Conservation (phyloP, 1,139 yeast genomes). For the Kluyveromyces sp. region DNA sequence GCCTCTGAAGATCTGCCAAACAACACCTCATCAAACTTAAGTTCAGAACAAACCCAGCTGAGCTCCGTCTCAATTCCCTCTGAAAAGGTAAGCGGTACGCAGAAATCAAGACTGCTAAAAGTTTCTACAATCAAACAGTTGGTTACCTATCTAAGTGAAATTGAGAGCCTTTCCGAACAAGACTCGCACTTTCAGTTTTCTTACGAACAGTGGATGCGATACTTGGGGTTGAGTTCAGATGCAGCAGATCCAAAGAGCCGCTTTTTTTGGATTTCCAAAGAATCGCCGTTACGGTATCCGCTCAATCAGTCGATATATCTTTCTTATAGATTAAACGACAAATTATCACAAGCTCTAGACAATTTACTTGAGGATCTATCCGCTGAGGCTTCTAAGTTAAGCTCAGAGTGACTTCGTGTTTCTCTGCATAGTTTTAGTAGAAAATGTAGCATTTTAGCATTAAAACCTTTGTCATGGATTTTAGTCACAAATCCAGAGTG, state of each 20-base stretch:
- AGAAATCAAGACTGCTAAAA: constrained; percentile 10
- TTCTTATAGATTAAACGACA: constrained; percentile 31
- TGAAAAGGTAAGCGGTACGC: background rate
- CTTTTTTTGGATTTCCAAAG: constrained; percentile 49
- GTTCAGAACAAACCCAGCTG: background rate
- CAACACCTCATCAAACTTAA: background rate
- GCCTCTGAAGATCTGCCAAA: background rate
- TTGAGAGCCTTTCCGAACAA: constrained; percentile 28
- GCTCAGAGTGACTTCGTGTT: no score
- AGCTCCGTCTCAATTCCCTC: background rate
- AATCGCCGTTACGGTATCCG: constrained; percentile 62
- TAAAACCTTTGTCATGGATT: no score
- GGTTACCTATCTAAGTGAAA: constrained; percentile 25
- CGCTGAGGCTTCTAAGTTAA: background rate
- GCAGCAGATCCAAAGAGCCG: constrained; percentile 25
- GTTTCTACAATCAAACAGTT: constrained; percentile 19
- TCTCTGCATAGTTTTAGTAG: no score
- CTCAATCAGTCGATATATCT: constrained; percentile 61
- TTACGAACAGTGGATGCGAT: constrained; percentile 42
- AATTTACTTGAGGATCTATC: constrained; percentile 11
- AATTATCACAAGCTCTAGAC: constrained; percentile 18
- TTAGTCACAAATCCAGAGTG: no score
- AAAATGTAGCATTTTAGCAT: no score
- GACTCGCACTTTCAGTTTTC: constrained; percentile 34
- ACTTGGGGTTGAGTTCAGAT: constrained; percentile 30